Evolutionary conservation across 1,139 yeast species (phyloP), one percentile per base, ranked within the genome.

Genomic region (Pichia sp.): DNA sequence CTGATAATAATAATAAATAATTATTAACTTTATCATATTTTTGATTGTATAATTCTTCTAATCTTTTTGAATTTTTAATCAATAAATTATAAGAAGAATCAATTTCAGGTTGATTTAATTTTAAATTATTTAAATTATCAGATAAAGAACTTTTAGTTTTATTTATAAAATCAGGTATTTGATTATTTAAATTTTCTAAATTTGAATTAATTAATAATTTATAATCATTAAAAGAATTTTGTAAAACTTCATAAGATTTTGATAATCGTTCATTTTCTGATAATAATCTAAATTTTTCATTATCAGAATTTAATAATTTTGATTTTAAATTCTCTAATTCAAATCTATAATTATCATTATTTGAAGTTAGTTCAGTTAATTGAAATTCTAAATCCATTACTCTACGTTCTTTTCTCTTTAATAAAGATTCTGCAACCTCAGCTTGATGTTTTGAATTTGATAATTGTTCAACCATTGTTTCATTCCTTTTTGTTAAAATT

Each of bases 391-490:
- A 62, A 56, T 82, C 89, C 35, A 68, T 56, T 37, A 82, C 73
- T 48, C 86, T 66, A 48, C 87, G 69, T 56, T 81, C 82, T 57
- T 82, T 81, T 49, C 89, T 66, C 52, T 73, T 78, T 52, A 82
- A 64, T 51, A 81, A 62, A 0, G 86, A 80, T 53, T 73, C 76
- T 37, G 81, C 69, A 67, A 81, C 80, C 55, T 82, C 86, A 55
- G 78, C 79, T 55, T 82, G 87, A 58, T 81, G 87, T 60, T 80
- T 82, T 30, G 82, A 69, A 54, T 81, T 82, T 35, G 86, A 81
- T 52, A 80, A 64, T 58, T 78, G 86, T 56, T 83, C 90, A 37
- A 79, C 71, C 48, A 78, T 68, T 47, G 76, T 74, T 39, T 80
- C 82, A 50, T 81, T 78, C 56, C 77, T 73, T 46, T 71, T 69